These are phyloP conservation scores for Iris macrosiphon DNA, from an alignment of 106 monocot genomes.

Conservation along the genomic window DNA sequence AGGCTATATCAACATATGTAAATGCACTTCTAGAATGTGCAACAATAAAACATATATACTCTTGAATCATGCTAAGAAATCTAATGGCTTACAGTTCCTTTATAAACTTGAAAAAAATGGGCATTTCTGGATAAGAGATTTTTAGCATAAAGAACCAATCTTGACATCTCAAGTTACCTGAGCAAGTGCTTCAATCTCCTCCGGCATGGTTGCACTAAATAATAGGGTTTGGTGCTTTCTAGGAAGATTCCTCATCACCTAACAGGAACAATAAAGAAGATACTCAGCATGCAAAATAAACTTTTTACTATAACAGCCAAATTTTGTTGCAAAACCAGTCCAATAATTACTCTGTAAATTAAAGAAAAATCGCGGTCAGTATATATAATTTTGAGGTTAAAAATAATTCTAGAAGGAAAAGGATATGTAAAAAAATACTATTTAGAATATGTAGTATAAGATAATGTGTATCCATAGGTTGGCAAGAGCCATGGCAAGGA, in stretches of 20 bases:
- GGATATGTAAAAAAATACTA: neutral
- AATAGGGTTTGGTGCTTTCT: constrained; percentile 52
- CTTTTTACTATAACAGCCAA: neutral
- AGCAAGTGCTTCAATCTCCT: constrained; percentile 54
- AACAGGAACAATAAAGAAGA: neutral
- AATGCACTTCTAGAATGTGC: no score
- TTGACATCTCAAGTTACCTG: constrained; percentile 39
- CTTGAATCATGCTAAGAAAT: no score
- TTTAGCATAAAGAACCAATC: no score
- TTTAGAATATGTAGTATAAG: no score
- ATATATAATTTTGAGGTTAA: neutral
- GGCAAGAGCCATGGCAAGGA: no score
- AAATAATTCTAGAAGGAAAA: neutral
- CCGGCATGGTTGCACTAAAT: constrained; percentile 69
- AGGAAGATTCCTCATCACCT: constrained; percentile 61
- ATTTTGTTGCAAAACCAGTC: neutral
- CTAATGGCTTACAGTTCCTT: no score
- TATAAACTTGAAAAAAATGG: no score
- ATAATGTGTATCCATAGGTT: no score
- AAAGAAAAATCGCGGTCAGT: no score
- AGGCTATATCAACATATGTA: no score
- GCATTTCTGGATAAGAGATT: no score
- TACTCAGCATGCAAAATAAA: neutral
- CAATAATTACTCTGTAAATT: neutral
- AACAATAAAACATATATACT: no score